Percentiles rank a stretch among this genome's conserved stretches.
Conservation (phyloP, 306 rosid species). For the Prunus mume region DNA sequence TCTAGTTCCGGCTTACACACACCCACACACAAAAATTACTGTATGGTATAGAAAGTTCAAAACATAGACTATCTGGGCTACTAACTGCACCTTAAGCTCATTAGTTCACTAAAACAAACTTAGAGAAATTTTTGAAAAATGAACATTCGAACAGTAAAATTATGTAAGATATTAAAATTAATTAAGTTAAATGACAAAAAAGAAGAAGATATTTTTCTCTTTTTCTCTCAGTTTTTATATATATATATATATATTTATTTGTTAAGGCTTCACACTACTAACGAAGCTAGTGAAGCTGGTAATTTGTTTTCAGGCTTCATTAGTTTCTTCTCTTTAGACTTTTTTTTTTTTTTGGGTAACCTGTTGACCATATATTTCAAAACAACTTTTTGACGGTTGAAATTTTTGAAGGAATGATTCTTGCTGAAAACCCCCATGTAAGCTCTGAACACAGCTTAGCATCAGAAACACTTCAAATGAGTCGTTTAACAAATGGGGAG, state of each 20-base stretch:
- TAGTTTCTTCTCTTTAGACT: not conserved
- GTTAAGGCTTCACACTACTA: not conserved
- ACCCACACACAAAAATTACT: not conserved
- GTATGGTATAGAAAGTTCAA: not conserved
- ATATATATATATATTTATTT: too few species aligned
- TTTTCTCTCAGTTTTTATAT: too few species aligned
- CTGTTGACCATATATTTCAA: not conserved
- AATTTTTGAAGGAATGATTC: constrained; percentile 32
- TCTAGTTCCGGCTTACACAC: not conserved
- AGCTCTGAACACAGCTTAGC: constrained; percentile 30
- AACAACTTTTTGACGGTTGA: constrained; percentile 2
- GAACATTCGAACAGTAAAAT: not conserved
- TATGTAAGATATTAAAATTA: not conserved
- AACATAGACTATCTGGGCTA: not conserved
- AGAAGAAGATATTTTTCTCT: not conserved
- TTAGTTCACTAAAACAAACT: not conserved
- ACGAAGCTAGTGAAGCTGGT: not conserved
- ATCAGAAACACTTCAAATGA: constrained; percentile 37
- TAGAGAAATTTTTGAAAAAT: not conserved
- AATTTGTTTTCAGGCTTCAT: not conserved
- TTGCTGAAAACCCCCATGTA: constrained; percentile 32
- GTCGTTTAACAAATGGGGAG: constrained; percentile 44
- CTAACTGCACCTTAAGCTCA: not conserved
- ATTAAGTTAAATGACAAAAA: not conserved
- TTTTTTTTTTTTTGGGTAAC: not conserved